Percentiles rank a stretch among this genome's conserved stretches.
phyloP scores from a whole-genome alignment of 805 yeast genomes.

The Lipomyces sp. region DNA sequence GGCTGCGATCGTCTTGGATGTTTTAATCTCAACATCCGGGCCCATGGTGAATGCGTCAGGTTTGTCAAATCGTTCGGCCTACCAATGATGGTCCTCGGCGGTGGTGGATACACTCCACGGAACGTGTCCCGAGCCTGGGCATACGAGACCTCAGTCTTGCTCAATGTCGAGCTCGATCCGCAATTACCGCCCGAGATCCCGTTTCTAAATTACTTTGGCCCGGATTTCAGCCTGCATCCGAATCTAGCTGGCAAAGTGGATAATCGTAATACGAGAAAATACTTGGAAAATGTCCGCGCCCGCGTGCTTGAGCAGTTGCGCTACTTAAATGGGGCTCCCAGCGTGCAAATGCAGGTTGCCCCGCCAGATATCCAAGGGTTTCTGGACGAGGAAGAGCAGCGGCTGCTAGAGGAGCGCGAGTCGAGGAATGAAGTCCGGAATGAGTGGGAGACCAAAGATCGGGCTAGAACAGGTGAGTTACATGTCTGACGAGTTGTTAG shows the following conservation, averaged over 20 bases:
- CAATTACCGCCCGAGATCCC: slow-evolving; percentile 77
- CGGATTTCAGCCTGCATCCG: slow-evolving; percentile 90
- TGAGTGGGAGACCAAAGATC: slow-evolving; percentile 35
- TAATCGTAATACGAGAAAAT: slow-evolving; percentile 81
- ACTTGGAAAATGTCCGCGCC: slow-evolving; percentile 76
- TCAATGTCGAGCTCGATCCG: slow-evolving; percentile 76
- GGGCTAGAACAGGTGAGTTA: slow-evolving; percentile 38
- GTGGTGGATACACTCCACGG: slow-evolving; percentile 98
- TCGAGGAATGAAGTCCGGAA: slow-evolving; percentile 35
- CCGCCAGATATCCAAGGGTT: slow-evolving; percentile 67
- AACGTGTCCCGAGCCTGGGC: slow-evolving; percentile 97
- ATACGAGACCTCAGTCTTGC: slow-evolving; percentile 85
- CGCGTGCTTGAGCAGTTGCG: slow-evolving; percentile 81
- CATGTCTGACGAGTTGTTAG: slow-evolving; percentile 12
- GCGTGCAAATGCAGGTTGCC: slow-evolving; percentile 87
- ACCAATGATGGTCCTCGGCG: slow-evolving; percentile 93
- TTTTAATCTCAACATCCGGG: slow-evolving; percentile 89
- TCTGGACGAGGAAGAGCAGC: slow-evolving; percentile 47
- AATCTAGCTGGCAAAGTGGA: slow-evolving; percentile 77
- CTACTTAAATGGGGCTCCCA: slow-evolving; percentile 86
- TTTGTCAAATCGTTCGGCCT: slow-evolving; percentile 83
- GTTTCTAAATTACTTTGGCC: slow-evolving; percentile 81
- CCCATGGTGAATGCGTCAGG: slow-evolving; percentile 95
- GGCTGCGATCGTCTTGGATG: slow-evolving; percentile 96
- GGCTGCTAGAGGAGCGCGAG: slow-evolving; percentile 43